A percentile compares a stretch with the other conserved stretches of the same genome.
Evolutionary conservation across 495 filamentous ascomycete genomes (phyloP).

Genomic region (Venustampulla echinocandica): DNA sequence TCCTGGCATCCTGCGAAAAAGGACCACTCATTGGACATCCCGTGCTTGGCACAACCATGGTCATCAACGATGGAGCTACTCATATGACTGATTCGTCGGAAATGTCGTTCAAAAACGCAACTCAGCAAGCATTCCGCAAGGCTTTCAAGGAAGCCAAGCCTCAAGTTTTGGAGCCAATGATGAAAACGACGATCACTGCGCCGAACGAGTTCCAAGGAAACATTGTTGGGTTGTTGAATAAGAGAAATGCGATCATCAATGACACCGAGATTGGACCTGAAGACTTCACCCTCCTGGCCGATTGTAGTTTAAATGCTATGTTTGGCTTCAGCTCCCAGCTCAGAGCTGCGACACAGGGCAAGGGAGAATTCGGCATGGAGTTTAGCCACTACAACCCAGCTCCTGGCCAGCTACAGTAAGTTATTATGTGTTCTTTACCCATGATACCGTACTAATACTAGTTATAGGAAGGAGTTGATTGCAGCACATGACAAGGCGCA

Average conservation of each 20-base stretch:
- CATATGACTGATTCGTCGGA: slow-evolving; percentile 98
- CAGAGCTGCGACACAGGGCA: slow-evolving; percentile 91
- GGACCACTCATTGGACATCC: slow-evolving; percentile 90
- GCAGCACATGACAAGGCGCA: slow-evolving; percentile 78
- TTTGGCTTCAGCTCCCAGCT: slow-evolving; percentile 91
- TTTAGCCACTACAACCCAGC: slow-evolving; percentile 90
- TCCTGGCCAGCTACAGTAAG: slow-evolving; percentile 79
- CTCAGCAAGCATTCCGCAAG: slow-evolving; percentile 95
- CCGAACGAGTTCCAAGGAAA: slow-evolving; percentile 98
- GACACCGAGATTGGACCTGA: slow-evolving; percentile 93
- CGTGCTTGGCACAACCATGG: slow-evolving; percentile 82
- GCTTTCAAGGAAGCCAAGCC: slow-evolving; percentile 74
- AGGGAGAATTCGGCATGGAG: slow-evolving; percentile 99
- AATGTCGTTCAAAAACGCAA: slow-evolving; percentile 95
- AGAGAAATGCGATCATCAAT: slow-evolving; percentile 88
- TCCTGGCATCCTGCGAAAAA: slow-evolving; percentile 73
- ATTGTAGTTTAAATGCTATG: slow-evolving; percentile 92
- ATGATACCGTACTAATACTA: slow-evolving; percentile 9
- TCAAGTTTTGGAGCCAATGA: slow-evolving; percentile 84
- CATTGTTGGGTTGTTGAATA: slow-evolving; percentile 90
- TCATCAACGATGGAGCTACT: slow-evolving; percentile 92
- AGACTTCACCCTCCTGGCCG: slow-evolving; percentile 90
- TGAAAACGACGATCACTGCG: slow-evolving; percentile 95
- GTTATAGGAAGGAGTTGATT: slow-evolving; percentile 63
- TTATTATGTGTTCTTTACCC: slow-evolving; percentile 14